These are phyloP conservation scores for Xylaria longipes DNA, from an alignment of 495 filamentous ascomycete genomes.

Conservation along the genomic window DNA sequence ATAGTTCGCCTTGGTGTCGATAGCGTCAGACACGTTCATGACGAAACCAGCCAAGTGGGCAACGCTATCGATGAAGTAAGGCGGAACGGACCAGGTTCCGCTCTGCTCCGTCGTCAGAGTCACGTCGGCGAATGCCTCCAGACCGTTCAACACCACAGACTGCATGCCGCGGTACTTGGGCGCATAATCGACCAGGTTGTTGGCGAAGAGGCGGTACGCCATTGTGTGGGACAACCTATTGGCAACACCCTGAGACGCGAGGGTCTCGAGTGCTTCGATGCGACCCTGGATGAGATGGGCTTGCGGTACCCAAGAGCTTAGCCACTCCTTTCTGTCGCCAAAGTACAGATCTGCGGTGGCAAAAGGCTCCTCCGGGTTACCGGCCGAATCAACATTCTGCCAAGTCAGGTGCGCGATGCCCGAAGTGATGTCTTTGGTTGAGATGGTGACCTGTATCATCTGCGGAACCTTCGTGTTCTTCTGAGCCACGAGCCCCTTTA, in stretches of 20 bases:
- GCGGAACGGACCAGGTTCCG: constrained; percentile 52
- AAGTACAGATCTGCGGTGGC: too few species aligned
- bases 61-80: constrained; percentile 66
- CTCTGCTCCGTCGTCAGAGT: constrained; percentile 33
- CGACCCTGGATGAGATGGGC: constrained; percentile 50
- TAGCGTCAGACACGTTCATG: constrained; percentile 67
- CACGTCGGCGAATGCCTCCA: constrained; percentile 52
- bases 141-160: constrained; percentile 66
- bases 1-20: constrained; percentile 48
- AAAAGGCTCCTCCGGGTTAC: too few species aligned
- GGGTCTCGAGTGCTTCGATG: constrained; percentile 45
- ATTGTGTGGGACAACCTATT: constrained; percentile 57
- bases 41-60: constrained; percentile 66
- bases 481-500: constrained; percentile 61
- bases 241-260: constrained; percentile 42
- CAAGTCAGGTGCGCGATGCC: too few species aligned
- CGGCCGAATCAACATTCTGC: constrained; percentile 37
- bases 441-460: constrained; percentile 41
- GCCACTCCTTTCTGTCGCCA: too few species aligned
- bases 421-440: constrained; percentile 37
- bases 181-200: constrained; percentile 64
- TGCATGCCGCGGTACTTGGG: constrained; percentile 65
- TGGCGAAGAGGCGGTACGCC: constrained; percentile 66
- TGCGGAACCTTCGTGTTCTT: constrained; percentile 37
- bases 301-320: constrained; percentile 47